Evolutionary conservation across 306 rosid genomes (phyloP).

Genomic region (Delonix regia): DNA sequence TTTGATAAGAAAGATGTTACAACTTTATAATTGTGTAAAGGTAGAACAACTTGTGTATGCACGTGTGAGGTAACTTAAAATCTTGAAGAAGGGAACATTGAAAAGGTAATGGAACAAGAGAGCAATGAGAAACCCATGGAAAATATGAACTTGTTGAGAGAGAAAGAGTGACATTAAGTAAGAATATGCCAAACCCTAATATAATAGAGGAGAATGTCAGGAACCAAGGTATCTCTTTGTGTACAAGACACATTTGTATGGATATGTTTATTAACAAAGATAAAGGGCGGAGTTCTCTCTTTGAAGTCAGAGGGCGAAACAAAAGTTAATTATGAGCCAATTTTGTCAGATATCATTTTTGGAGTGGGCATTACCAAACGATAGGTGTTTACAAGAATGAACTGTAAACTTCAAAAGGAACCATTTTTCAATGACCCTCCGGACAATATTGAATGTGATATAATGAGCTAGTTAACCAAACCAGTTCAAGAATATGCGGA

Average conservation of each 20-base stretch:
- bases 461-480: background rate
- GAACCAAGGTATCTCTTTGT: constrained; percentile 32
- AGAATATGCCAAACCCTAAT: constrained; percentile 38
- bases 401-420: background rate
- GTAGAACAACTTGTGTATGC: background rate
- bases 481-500: background rate
- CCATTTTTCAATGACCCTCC: background rate
- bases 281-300: too few relatives aligned
- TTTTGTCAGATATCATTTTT: background rate
- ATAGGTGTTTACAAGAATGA: too few relatives aligned
- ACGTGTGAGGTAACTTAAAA: too few relatives aligned
- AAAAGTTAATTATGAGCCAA: background rate
- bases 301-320: background rate
- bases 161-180: background rate
- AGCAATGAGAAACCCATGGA: too few relatives aligned
- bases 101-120: background rate
- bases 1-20: background rate
- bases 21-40: background rate
- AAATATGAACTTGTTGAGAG: background rate
- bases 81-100: background rate
- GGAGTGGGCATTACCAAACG: background rate
- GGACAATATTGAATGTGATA: background rate
- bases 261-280: too few relatives aligned
- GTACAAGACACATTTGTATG: constrained; percentile 10
- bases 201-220: background rate